These are phyloP conservation scores for Arctostaphylos glauca DNA, from an alignment of 148 eudicot genomes.

Conservation along the genomic window DNA sequence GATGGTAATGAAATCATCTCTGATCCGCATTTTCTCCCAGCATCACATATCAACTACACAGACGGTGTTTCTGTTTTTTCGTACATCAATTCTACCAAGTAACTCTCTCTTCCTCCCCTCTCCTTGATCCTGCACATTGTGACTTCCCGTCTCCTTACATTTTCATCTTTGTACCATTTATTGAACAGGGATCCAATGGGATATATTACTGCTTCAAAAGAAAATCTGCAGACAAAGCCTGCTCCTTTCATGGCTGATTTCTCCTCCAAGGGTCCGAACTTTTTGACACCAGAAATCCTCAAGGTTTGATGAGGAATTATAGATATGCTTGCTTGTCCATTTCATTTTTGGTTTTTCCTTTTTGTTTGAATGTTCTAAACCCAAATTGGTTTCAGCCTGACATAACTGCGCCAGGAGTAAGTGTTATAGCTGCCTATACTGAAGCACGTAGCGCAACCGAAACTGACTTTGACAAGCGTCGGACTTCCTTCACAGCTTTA, in stretches of 20 bases:
- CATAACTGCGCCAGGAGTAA: conserved; percentile 77
- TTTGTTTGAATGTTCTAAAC: neutral
- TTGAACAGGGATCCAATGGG: conserved; percentile 37
- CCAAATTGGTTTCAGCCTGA: conserved; percentile 47
- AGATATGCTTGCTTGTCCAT: neutral
- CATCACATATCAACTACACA: conserved; percentile 47
- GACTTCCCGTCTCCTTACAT: neutral
- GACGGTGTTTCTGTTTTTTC: conserved; percentile 45
- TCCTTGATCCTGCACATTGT: neutral
- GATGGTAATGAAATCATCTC: conserved; percentile 42
- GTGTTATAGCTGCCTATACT: conserved; percentile 55
- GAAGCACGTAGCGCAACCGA: conserved; percentile 38
- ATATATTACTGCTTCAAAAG: conserved; percentile 25
- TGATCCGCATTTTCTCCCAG: conserved; percentile 60
- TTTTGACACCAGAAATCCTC: conserved; percentile 54
- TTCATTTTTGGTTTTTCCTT: neutral
- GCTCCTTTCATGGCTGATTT: conserved; percentile 66
- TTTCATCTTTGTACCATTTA: neutral
- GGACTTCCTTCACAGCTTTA: conserved; percentile 23
- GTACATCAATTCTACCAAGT: conserved; percentile 54
- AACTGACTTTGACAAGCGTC: conserved; percentile 25
- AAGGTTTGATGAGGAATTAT: conserved; percentile 27
- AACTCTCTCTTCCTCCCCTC: neutral
- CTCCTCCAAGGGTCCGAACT: conserved; percentile 72
- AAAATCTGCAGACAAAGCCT: conserved; percentile 31